These are phyloP conservation scores for Endothia cerciana DNA, from an alignment of 2,329 filamentous ascomycete genomes.

Conservation along the genomic window DNA sequence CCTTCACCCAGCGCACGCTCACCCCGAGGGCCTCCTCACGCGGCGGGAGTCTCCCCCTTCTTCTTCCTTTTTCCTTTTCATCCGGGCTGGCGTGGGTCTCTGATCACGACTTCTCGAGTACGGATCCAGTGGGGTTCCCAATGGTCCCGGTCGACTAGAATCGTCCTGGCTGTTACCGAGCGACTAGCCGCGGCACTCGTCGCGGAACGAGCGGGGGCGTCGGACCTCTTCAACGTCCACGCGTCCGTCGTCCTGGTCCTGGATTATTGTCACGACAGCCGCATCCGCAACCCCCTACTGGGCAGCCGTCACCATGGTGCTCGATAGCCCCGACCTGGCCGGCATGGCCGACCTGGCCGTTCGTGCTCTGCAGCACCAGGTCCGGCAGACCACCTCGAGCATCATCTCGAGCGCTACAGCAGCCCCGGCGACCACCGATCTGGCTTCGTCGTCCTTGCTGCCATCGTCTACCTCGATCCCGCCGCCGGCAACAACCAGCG, in stretches of 20 bases:
- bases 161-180: conserved; percentile 18
- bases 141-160: conserved; percentile 11
- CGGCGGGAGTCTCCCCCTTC: background rate
- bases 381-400: conserved; percentile 18
- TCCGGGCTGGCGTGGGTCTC: background rate
- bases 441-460: conserved; percentile 9
- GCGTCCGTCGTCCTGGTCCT: background rate
- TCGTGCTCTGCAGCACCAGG: conserved; percentile 27
- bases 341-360: conserved; percentile 25
- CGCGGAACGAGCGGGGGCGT: conserved; percentile 8
- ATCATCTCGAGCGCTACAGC: conserved; percentile 19
- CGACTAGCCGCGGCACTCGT: conserved; percentile 21
- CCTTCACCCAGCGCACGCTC: background rate
- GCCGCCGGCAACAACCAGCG: conserved; percentile 2
- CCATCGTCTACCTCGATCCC: background rate
- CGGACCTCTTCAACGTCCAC: background rate
- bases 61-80: background rate
- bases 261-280: background rate
- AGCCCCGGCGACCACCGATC: conserved; percentile 17
- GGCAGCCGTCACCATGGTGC: conserved; percentile 16
- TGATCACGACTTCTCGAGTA: conserved; percentile 1
- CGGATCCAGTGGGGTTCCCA: conserved; percentile 4
- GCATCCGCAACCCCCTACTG: background rate
- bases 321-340: conserved; percentile 25
- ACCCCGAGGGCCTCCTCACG: background rate